These are phyloP conservation scores for Lentinula raphanica DNA, from an alignment of 768 basidiomycete species.

Conservation along the genomic window DNA sequence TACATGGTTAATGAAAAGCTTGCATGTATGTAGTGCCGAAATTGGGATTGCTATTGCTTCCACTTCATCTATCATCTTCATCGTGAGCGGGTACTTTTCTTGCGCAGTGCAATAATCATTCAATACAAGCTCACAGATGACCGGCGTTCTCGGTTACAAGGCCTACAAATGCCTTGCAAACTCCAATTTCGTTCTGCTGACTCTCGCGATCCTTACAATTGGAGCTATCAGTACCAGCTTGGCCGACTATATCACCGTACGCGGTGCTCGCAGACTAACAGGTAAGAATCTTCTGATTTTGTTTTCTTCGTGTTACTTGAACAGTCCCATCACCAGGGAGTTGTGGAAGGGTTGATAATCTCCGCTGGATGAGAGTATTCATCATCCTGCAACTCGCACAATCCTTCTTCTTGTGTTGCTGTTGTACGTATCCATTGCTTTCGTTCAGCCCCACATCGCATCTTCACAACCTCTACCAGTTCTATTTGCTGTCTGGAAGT, in stretches of 20 bases:
- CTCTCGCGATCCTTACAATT: constrained; percentile 37
- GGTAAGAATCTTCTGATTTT: constrained; percentile 34
- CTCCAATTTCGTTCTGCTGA: constrained; percentile 45
- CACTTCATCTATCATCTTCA: neutral
- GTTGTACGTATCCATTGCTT: constrained; percentile 40
- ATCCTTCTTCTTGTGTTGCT: constrained; percentile 53
- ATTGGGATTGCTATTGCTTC: neutral
- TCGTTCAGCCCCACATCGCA: neutral
- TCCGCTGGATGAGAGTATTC: constrained; percentile 33
- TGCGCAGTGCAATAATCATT: neutral
- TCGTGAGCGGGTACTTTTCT: neutral
- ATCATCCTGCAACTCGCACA: constrained; percentile 47
- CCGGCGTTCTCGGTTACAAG: constrained; percentile 61
- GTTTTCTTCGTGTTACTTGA: constrained; percentile 2
- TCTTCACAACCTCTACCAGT: constrained; percentile 30
- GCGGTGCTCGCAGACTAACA: constrained; percentile 39
- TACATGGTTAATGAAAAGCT: neutral
- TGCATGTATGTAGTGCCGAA: neutral
- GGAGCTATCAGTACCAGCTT: constrained; percentile 37
- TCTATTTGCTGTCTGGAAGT: constrained; percentile 49
- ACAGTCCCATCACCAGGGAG: constrained; percentile 33
- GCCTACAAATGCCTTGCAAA: constrained; percentile 61
- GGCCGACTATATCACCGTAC: constrained; percentile 34
- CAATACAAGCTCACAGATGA: constrained; percentile 29
- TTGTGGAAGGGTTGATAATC: constrained; percentile 35